Percentiles rank a stretch among this genome's conserved stretches.
Conservation (phyloP, 805 yeast genomes). For the Wickerhamiella australiensis region DNA sequence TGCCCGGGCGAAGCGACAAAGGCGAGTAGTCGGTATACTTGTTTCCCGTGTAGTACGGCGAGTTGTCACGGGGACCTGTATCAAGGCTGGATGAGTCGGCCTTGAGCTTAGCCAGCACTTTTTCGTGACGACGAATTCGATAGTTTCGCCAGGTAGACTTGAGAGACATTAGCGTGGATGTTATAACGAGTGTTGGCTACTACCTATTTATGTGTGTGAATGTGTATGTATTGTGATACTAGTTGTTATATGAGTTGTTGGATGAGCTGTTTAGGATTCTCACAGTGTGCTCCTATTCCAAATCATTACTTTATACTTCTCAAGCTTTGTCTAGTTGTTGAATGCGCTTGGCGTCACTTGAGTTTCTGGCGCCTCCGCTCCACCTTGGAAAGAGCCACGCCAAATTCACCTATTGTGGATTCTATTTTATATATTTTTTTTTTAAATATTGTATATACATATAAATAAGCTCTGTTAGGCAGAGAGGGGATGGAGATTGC, state of each 20-base stretch:
- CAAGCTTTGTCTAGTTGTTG: too few relatives aligned
- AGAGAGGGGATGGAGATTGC: not conserved
- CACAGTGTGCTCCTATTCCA: too few relatives aligned
- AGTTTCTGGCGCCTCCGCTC: too few relatives aligned
- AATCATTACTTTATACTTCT: too few relatives aligned
- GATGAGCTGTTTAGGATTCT: too few relatives aligned
- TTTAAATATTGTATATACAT: not conserved
- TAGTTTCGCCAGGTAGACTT: not conserved
- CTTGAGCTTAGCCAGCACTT: not conserved
- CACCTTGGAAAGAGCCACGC: too few relatives aligned
- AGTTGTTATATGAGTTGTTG: too few relatives aligned
- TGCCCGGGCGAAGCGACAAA: not conserved
- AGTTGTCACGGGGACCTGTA: not conserved
- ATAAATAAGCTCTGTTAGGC: constrained; percentile 1
- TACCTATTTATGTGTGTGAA: not conserved
- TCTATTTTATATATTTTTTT: not conserved
- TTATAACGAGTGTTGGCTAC: not conserved
- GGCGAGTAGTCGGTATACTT: not conserved
- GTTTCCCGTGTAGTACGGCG: not conserved
- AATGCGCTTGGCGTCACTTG: too few relatives aligned
- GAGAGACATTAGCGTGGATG: constrained; percentile 1
- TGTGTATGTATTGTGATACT: too few relatives aligned
- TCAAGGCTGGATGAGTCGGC: not conserved
- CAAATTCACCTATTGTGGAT: too few relatives aligned
- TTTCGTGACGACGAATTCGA: not conserved